Conservation (phyloP, 257 asterid genomes). For the Nemophila menziesii region DNA sequence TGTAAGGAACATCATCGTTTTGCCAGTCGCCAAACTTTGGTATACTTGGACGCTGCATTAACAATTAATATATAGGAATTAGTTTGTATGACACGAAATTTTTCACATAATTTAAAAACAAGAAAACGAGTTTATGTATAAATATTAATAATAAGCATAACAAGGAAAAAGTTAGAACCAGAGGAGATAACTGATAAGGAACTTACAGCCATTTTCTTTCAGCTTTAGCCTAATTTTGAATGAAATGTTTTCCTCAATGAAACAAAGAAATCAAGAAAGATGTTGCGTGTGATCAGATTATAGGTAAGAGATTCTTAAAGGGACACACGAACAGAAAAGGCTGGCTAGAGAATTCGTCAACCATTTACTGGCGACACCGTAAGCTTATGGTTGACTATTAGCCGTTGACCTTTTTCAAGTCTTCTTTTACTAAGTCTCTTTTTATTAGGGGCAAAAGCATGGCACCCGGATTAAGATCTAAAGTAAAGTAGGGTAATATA, state of each 20-base stretch:
- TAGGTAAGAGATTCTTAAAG: background rate
- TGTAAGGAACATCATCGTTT: constrained; percentile 59
- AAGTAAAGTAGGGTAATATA: no score
- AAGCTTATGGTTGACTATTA: background rate
- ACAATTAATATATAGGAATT: background rate
- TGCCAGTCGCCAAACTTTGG: constrained; percentile 86
- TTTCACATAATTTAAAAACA: no score
- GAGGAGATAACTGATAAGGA: background rate
- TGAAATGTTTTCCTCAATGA: background rate
- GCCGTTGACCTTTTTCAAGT: background rate
- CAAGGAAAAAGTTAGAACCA: background rate
- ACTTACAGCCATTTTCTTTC: constrained; percentile 38
- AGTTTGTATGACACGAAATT: background rate
- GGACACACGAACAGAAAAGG: no score
- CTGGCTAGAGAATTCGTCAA: no score
- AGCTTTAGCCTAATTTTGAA: background rate
- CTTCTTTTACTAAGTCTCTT: background rate
- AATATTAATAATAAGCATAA: no score
- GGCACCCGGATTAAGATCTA: no score
- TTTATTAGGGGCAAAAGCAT: no score
- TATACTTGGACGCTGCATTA: constrained; percentile 47
- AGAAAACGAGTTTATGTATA: background rate
- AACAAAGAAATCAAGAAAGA: background rate
- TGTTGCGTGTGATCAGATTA: background rate
- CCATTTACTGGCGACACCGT: no score